phyloP scores from a whole-genome alignment of 345 rosid species.

The Linum tenue region DNA sequence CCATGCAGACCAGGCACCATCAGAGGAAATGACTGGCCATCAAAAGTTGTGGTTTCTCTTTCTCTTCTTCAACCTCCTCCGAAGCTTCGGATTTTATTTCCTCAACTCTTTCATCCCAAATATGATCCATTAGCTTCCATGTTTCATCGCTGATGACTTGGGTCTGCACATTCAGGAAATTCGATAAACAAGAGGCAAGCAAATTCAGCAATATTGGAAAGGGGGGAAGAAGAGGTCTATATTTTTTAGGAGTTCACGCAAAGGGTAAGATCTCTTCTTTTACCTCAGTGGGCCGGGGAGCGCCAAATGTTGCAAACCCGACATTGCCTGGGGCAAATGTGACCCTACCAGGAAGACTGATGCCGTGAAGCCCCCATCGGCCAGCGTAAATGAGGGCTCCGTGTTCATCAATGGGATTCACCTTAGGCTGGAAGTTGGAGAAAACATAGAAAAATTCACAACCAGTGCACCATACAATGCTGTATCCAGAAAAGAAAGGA shows the following conservation, averaged over 20 bases:
- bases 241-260: neutral
- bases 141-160: constrained; percentile 67
- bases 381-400: constrained; percentile 88
- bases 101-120: constrained; percentile 66
- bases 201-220: neutral
- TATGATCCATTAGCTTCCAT: constrained; percentile 76
- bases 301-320: constrained; percentile 88
- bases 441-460: constrained; percentile 2
- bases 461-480: neutral
- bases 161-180: constrained; percentile 39
- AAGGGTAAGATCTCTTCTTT: constrained; percentile 9
- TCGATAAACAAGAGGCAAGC: neutral
- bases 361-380: constrained; percentile 87
- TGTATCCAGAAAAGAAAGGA: neutral
- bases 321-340: constrained; percentile 96
- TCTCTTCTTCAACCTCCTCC: constrained; percentile 51
- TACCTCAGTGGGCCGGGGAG: constrained; percentile 86
- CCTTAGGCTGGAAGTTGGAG: constrained; percentile 39
- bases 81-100: constrained; percentile 63
- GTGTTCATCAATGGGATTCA: constrained; percentile 67
- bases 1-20: constrained; percentile 3
- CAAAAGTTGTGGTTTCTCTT: constrained; percentile 69
- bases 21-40: constrained; percentile 83
- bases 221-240: neutral
- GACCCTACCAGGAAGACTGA: constrained; percentile 79